Evolutionary conservation across 2,329 filamentous ascomycete genomes (phyloP), one percentile per base, ranked within the genome.

Genomic region (Ceratocystis alfenasii): DNA sequence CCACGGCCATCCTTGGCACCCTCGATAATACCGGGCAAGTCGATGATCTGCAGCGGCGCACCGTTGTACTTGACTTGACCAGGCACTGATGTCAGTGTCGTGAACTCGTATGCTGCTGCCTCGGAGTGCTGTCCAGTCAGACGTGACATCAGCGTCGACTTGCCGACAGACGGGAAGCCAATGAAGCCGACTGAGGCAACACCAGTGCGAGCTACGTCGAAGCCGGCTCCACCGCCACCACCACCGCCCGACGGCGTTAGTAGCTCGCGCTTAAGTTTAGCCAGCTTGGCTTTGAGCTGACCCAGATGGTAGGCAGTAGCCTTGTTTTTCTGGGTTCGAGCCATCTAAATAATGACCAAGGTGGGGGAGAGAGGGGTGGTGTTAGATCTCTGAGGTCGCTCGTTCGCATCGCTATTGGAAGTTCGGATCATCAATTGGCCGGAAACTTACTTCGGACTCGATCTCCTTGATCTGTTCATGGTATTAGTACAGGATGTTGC

Each of bases 1-100:
- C 94, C 94, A 74, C 96, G 95, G 70, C 94, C 94, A 75, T 99
- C 94, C 77, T 99, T 97, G 71, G 94, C 94, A 74, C 94, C 94
- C 76, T 97, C 90, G 71, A 99, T 99, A 73, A 99, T 99, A 85
- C 94, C 94, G 1, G 94, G 94, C 73, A 99, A 81, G 82, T 99
- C 94, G 69, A 99, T 89, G 78, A 99, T 97, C 77, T 99, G 94
- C 71, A 99, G 88, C 72, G 95, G 95, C 61, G 94, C 94, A 67
- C 93, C 94, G 74, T 99, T 97, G 78, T 97, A 97, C 71, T 88
- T 79, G 69, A 99, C 91, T 79, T 97, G 94, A 65, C 94, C 94
- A 53, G 94, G 94, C 62, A 99, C 94, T 59, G 93, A 96, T 45
- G 94, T 99, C 75, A 99, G 82, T 65, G 94, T 99, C 70, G 94